Base-by-base conservation (phyloP, 208 protist genomes). In the Crithidia expoeki region DNA sequence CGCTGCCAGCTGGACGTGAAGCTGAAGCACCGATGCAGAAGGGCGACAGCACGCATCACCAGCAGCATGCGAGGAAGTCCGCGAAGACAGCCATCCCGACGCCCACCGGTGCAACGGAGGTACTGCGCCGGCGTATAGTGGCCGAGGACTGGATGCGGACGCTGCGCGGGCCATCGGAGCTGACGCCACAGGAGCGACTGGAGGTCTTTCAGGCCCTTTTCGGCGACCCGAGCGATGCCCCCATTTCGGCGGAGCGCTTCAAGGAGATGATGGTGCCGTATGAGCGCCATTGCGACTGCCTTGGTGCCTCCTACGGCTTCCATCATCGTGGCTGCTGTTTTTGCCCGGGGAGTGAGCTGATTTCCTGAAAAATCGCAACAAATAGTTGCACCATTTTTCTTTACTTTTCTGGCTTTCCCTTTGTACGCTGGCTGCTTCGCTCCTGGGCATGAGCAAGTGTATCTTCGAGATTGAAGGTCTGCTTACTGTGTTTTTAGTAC, bases 301-400 rank as follows among this genome's bases (percentile, higher is more conserved):
- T 76, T n/a, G 71, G 71, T 23, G 71, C 62, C 16, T 76, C 71
- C n/a, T 76, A 76, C 71, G 71, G 63, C 56, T 76, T 76, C 21
- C 71, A 76, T 42, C 62, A 76, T 28, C 71, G 60, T 27, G 27
- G 63, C 27, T 76, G 71, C 34, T 47, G 27, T 30, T 53, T 47
- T 38, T 42, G 51, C 38, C 14, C 7, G 7, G 50, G 46, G 32
- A 51, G 42, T 27, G 25, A 32, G 25, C 51, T 68, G 0, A 59
- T 51, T 17, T 68, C 63, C 2, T 68, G 53, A 50, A 12, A 17
- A n/a, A 40, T 40, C 12, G n/a, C n/a, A 14, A 40, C 9, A 12
- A 12, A 40, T 14, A 5, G 36, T 40, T 5, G 12, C 36, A 40
- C 36, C 36, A 40, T 40, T 12, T 40, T 52, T 51, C 58, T 30